These are phyloP conservation scores for Barnettozyma californica DNA, from an alignment of 805 yeast genomes.

Conservation along the genomic window DNA sequence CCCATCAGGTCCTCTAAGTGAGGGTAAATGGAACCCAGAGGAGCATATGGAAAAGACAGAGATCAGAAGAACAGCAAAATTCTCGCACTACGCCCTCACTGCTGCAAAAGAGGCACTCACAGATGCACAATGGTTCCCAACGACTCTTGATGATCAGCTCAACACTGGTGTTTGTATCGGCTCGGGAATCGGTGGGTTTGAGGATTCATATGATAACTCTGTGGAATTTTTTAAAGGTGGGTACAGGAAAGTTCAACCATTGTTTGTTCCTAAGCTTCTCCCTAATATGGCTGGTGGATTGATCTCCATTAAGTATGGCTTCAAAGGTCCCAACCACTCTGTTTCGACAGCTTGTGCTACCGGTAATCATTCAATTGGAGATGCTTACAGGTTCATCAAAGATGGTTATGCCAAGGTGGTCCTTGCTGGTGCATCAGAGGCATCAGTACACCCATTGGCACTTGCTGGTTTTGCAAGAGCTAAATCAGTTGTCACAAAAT, in stretches of 20 bases:
- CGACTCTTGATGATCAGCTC: conserved; percentile 27
- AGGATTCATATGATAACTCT: conserved; percentile 62
- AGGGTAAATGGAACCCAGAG: conserved; percentile 45
- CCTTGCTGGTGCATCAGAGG: conserved; percentile 94
- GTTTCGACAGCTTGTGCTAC: conserved; percentile 97
- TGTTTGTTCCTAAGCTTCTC: conserved; percentile 77
- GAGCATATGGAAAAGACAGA: conserved; percentile 42
- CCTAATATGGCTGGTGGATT: conserved; percentile 95
- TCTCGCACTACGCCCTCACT: conserved; percentile 72
- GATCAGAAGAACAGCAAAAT: conserved; percentile 56
- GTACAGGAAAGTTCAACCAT: conserved; percentile 72
- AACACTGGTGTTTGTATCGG: conserved; percentile 80
- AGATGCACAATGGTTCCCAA: conserved; percentile 55
- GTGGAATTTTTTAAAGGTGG: conserved; percentile 44
- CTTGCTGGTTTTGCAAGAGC: conserved; percentile 91
- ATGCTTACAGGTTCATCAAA: conserved; percentile 75
- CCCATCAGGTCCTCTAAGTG: conserved; percentile 42
- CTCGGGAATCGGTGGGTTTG: conserved; percentile 86
- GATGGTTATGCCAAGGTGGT: conserved; percentile 81
- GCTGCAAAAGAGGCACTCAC: conserved; percentile 74
- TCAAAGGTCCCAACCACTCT: conserved; percentile 83
- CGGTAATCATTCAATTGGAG: conserved; percentile 91
- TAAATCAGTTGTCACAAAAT: conserved; percentile 64
- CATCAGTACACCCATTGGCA: conserved; percentile 79
- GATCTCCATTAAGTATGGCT: conserved; percentile 69